Evolutionary conservation across 192 early-diverging fungal species (phyloP).

Genomic region (Radiomyces spectabilis): DNA sequence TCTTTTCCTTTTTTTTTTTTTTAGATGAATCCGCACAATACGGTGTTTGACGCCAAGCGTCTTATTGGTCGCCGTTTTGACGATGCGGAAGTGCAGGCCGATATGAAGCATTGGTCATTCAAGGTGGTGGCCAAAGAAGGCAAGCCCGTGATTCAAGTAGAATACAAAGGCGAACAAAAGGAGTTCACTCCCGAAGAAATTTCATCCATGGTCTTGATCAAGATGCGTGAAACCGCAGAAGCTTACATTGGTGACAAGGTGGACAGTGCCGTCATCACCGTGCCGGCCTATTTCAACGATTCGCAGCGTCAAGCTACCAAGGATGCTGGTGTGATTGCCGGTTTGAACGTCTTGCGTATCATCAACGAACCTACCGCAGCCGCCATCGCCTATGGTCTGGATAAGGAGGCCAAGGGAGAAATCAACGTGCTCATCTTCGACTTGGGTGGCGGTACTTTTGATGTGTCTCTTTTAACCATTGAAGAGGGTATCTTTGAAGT

Average conservation of each 20-base stretch:
- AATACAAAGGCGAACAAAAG: conserved; percentile 94
- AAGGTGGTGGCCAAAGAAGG: conserved; percentile 75
- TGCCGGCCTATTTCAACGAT: conserved; percentile 89
- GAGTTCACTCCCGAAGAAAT: conserved; percentile 95
- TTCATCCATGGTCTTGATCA: conserved; percentile 94
- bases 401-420: conserved; percentile 68
- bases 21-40: too few relatives aligned
- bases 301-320: conserved; percentile 83
- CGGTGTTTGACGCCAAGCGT: too few relatives aligned
- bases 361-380: conserved; percentile 86
- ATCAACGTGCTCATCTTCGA: conserved; percentile 73
- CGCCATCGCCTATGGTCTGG: conserved; percentile 79
- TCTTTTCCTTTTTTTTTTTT: background rate
- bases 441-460: conserved; percentile 81
- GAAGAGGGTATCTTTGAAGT: conserved; percentile 73
- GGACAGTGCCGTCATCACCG: conserved; percentile 87
- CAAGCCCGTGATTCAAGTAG: conserved; percentile 87
- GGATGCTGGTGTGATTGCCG: conserved; percentile 78
- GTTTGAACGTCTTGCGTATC: conserved; percentile 73
- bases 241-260: conserved; percentile 75
- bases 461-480: conserved; percentile 79
- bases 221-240: conserved; percentile 56
- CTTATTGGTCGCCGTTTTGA: conserved; percentile 89
- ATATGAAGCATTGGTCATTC: conserved; percentile 98
- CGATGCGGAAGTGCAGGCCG: conserved; percentile 88